Evolutionary conservation across 2,329 filamentous ascomycete species (phyloP), one percentile per base, ranked within the genome.

Genomic region (Aulographum hederae): DNA sequence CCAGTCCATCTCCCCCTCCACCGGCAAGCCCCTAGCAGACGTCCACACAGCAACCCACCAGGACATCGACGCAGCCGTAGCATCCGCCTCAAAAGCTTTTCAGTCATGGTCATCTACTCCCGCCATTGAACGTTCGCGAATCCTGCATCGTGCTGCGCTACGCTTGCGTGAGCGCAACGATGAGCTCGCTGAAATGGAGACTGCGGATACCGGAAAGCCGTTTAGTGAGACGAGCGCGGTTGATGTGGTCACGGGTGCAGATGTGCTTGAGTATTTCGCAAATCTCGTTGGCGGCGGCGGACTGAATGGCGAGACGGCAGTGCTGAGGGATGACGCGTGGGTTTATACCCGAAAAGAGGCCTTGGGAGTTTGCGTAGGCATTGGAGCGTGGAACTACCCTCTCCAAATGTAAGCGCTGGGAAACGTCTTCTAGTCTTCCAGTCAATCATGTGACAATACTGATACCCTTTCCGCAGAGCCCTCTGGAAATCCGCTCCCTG

Each of bases 331-430:
- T 31, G 74, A 81, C 41, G 80, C 81, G 3, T 84, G 76, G 68
- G 71, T 89, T 23, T 82, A 85, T 53, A 85, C 78, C 8, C 75
- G 71, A 46, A 86, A 89, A 50, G 77, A 80, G 42, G 67, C 82
- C 4, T 59, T 91, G 13, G 82, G 82, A 17, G 80, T 89, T 11
- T 91, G 81, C 50, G 82, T 69, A 11, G 82, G 79, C 35, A 91
- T 91, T 41, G 82, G 81, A 34, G 82, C 82, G 11, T 91, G 81
- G 81, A 91, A 91, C 55, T 91, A 91, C 48, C 82, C 82, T 10
- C 78, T 91, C 40, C 81, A 91, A 52, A 91, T 91, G 53, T 60
- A 45, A 35, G 50, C 40, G 14, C 25, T n/a, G n/a, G n/a, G n/a
- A 19, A 14, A 14, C 33, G 19, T 11, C 25, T n/a, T n/a, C n/a